Evolutionary conservation across 2,329 filamentous ascomycete genomes (phyloP), one percentile per base, ranked within the genome.

Genomic region (Capronia epimyces): DNA sequence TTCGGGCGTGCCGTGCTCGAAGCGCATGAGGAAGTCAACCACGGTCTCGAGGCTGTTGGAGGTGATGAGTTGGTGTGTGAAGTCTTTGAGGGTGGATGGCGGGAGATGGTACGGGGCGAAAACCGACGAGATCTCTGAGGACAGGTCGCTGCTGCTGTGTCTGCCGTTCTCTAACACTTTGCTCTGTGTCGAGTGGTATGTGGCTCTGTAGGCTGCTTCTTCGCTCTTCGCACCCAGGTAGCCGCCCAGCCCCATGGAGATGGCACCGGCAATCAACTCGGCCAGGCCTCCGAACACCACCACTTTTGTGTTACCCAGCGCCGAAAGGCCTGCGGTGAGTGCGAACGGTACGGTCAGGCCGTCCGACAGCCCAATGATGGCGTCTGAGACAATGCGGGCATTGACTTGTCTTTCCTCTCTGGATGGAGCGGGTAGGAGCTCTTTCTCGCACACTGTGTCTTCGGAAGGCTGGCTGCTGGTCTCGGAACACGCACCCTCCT

Each of bases 281-380:
- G 86, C 86, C 21, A 87, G 72, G 7, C 86, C 86, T 44, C 83
- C 86, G 58, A 85, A 81, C 52, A 91, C 80, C 58, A 86, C 82
- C 3, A 84, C 77, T 43, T 75, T 78, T 31, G 81, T 82, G 64
- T 80, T 75, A 9, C 82, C 82, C 36, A 86, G 71, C 2, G 71
- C 71, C 6, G 65, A 70, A 42, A 90, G 74, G 12, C 86, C 86
- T 0, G 87, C 86, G 0, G 84, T 89, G 29, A 90, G 72, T 12
- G 86, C 86, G 60, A 90, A 90, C 0, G 86, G 86, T 0, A 90
- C 86, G 0, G 86, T 90, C 59, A 90, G 75, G 13, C 86, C 86
- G 62, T 90, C 86, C 1, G 86, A 83, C 60, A 89, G 82, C 46
- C 86, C 86, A 60, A 90, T 84, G 55, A 86, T 88, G 57, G 82